Evolutionary conservation across 176 grass and related monocot species (phyloP).

Genomic region (Tillandsia fasciculata): DNA sequence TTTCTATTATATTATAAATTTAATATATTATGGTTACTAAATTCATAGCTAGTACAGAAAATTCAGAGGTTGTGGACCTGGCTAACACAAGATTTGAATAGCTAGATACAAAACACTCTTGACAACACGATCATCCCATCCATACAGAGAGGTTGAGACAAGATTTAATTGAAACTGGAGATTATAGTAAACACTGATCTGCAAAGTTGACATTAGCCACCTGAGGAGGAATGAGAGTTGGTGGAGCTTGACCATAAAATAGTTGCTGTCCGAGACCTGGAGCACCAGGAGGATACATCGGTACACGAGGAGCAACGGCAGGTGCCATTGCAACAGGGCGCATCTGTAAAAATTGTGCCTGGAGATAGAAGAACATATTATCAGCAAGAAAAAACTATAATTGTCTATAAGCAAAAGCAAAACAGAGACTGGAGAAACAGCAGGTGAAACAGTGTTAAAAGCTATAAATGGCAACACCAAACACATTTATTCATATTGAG

Average conservation of each 20-base stretch:
- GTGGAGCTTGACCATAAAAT: constrained; percentile 70
- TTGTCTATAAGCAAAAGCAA: neutral
- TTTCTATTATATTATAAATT: no score
- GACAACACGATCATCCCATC: neutral
- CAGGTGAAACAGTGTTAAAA: neutral
- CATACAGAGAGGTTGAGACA: neutral
- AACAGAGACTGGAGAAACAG: neutral
- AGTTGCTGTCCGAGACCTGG: constrained; percentile 54
- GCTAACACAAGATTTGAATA: neutral
- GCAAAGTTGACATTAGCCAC: constrained; percentile 15
- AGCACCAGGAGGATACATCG: constrained; percentile 61
- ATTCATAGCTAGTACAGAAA: neutral
- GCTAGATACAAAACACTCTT: neutral
- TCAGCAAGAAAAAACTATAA: neutral
- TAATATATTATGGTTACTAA: no score
- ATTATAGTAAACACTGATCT: neutral
- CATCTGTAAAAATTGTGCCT: constrained; percentile 62
- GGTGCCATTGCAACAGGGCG: constrained; percentile 50
- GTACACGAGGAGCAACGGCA: constrained; percentile 45
- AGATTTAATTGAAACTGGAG: neutral
- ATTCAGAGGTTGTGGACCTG: neutral
- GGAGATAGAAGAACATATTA: constrained; percentile 5
- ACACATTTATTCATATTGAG: neutral
- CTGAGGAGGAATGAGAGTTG: constrained; percentile 57
- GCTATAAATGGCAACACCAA: neutral